Evolutionary conservation across 1,284 basidiomycete species (phyloP).

Genomic region (Pyrrhoderma lamaoense): DNA sequence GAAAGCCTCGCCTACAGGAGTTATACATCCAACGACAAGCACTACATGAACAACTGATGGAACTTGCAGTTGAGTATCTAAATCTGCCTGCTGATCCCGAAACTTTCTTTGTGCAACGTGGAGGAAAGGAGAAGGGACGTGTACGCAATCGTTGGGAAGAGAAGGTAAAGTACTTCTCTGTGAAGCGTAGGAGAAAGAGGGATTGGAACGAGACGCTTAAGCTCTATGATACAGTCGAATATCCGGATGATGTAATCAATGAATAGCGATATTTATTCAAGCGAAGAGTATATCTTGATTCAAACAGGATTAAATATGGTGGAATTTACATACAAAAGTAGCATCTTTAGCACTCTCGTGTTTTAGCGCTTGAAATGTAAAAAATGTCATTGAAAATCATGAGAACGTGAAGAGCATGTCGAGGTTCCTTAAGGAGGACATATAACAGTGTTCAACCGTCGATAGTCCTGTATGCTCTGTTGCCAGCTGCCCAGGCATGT

Average conservation of each 20-base stretch:
- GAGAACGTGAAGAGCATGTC: neutral
- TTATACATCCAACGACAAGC: slow-evolving; percentile 47
- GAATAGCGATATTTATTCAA: neutral
- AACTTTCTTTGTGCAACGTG: slow-evolving; percentile 41
- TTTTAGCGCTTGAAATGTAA: neutral
- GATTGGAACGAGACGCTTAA: slow-evolving; percentile 84
- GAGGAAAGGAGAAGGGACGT: slow-evolving; percentile 58
- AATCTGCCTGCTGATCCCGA: slow-evolving; percentile 65
- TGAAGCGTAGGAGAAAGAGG: slow-evolving; percentile 68
- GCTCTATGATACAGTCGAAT: slow-evolving; percentile 73
- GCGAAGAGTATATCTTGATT: neutral
- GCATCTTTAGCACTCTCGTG: neutral
- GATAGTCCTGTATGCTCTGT: slow-evolving; percentile 44
- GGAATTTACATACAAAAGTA: neutral
- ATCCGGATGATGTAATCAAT: slow-evolving; percentile 41
- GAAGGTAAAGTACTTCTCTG: slow-evolving; percentile 67
- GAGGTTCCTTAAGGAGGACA: neutral
- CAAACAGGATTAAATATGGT: neutral
- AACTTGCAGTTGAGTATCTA: slow-evolving; percentile 52
- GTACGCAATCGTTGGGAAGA: slow-evolving; percentile 60
- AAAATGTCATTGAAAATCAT: neutral
- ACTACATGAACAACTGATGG: slow-evolving; percentile 56
- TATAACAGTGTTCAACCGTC: neutral
- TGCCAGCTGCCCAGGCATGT: slow-evolving; percentile 68
- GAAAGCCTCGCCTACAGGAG: slow-evolving; percentile 43